A percentile compares a stretch with the other conserved stretches of the same genome.
Conservation (phyloP, 805 yeast genomes). For the Candida wancherniae region DNA sequence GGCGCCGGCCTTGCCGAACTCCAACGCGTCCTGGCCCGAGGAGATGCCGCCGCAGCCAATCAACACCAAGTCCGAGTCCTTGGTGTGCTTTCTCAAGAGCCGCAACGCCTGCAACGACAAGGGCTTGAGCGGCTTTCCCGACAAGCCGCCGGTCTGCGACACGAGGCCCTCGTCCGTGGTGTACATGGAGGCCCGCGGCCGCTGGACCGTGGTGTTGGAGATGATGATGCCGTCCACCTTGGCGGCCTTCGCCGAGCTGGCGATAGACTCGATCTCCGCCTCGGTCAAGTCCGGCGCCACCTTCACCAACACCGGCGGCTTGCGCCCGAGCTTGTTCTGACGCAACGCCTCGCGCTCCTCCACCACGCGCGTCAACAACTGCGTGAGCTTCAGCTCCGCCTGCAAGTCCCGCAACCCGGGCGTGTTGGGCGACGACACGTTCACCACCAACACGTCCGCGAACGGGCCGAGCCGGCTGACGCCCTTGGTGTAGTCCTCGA, state of each 20-base stretch:
- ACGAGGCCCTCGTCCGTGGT: constrained; percentile 42
- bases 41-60: constrained; percentile 95
- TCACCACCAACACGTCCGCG: constrained; percentile 87
- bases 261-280: constrained; percentile 76
- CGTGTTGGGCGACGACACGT: constrained; percentile 93
- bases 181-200: constrained; percentile 57
- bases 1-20: constrained; percentile 92
- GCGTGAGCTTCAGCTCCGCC: constrained; percentile 65
- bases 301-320: constrained; percentile 83
- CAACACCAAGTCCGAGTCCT: constrained; percentile 66
- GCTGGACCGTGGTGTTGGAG: constrained; percentile 85
- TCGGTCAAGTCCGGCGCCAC: constrained; percentile 91
- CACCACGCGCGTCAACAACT: constrained; percentile 61
- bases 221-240: constrained; percentile 87
- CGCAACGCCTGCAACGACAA: constrained; percentile 67
- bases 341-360: constrained; percentile 55
- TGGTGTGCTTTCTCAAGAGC: constrained; percentile 68
- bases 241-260: constrained; percentile 69
- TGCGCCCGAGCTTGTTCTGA: constrained; percentile 37
- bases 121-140: constrained; percentile 89
- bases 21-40: constrained; percentile 83
- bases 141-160: constrained; percentile 76
- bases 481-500: constrained; percentile 79
- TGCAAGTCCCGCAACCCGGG: constrained; percentile 91
- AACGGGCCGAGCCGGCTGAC: constrained; percentile 73